Conservation (phyloP, 179 eudicot genomes). For the Silene vulgaris region DNA sequence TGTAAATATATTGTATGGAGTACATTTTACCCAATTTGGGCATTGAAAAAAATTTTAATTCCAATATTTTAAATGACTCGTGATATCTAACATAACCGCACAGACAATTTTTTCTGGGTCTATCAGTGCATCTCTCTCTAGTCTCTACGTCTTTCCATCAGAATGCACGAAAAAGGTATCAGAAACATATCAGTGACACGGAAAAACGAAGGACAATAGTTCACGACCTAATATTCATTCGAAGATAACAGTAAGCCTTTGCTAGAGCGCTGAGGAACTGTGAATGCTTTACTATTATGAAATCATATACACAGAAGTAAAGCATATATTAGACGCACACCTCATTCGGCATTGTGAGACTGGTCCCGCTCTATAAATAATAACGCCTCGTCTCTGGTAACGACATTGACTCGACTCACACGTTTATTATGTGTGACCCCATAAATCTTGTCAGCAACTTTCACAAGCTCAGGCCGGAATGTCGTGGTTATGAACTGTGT, state of each 20-base stretch:
- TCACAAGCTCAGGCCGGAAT: slow-evolving; percentile 82
- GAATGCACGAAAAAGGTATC: not conserved
- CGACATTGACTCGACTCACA: slow-evolving; percentile 73
- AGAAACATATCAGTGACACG: too few species aligned
- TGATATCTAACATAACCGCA: too few species aligned
- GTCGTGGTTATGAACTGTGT: slow-evolving; percentile 93
- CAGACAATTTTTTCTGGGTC: too few species aligned
- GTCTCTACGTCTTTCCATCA: not conserved
- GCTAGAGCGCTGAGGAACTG: not conserved
- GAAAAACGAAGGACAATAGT: not conserved
- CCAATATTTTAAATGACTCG: too few species aligned
- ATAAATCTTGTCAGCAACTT: slow-evolving; percentile 95
- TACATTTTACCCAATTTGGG: too few species aligned
- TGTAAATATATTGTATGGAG: too few species aligned
- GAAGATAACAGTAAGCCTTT: not conserved
- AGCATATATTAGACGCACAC: slow-evolving; percentile 30
- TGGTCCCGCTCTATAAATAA: slow-evolving; percentile 83
- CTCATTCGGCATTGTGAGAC: slow-evolving; percentile 62
- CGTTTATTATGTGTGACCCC: slow-evolving; percentile 87
- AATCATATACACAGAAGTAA: not conserved
- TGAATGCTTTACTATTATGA: not conserved
- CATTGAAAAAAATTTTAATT: too few species aligned
- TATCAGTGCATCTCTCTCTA: too few species aligned
- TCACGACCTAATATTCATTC: not conserved
- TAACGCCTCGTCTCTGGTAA: slow-evolving; percentile 69